A percentile compares a stretch with the other conserved stretches of the same genome.
These are phyloP conservation scores for Metschnikowia koreensis DNA, from an alignment of 805 yeast genomes.

Conservation along the genomic window DNA sequence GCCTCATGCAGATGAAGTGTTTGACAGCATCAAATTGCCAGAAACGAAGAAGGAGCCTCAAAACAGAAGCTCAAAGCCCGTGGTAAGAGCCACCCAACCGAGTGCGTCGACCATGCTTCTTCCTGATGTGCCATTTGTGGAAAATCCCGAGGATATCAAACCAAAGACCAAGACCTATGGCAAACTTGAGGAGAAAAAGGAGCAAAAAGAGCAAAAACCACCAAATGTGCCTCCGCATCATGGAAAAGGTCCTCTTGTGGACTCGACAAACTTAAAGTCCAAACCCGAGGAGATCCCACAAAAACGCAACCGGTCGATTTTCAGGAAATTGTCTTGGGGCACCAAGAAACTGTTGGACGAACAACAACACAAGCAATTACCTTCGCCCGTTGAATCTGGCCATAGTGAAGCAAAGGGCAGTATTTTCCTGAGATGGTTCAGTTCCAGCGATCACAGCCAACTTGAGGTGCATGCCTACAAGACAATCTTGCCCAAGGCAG, in stretches of 20 bases:
- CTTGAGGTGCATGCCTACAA: conserved; percentile 33
- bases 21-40: conserved; percentile 50
- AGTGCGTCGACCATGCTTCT: conserved; percentile 37
- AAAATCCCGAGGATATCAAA: conserved; percentile 6
- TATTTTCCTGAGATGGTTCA: conserved; percentile 39
- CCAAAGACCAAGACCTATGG: conserved; percentile 5
- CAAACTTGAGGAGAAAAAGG: conserved; percentile 1
- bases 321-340: conserved; percentile 54
- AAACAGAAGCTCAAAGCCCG: background rate
- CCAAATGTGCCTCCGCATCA: conserved; percentile 1
- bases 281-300: conserved; percentile 14
- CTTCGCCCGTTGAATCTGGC: conserved; percentile 29
- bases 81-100: conserved; percentile 23
- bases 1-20: conserved; percentile 23
- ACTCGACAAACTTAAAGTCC: conserved; percentile 19
- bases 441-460: conserved; percentile 23
- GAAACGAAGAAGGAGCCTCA: conserved; percentile 28
- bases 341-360: conserved; percentile 38
- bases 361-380: conserved; percentile 15
- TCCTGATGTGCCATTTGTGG: conserved; percentile 22
- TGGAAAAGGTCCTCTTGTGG: conserved; percentile 29
- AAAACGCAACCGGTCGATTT: conserved; percentile 39
- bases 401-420: conserved; percentile 15
- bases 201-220: background rate
- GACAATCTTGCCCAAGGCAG: conserved; percentile 47